A percentile compares a stretch with the other conserved stretches of the same genome.
phyloP scores from a whole-genome alignment of 345 rosid species.

The Citrus unshiu region DNA sequence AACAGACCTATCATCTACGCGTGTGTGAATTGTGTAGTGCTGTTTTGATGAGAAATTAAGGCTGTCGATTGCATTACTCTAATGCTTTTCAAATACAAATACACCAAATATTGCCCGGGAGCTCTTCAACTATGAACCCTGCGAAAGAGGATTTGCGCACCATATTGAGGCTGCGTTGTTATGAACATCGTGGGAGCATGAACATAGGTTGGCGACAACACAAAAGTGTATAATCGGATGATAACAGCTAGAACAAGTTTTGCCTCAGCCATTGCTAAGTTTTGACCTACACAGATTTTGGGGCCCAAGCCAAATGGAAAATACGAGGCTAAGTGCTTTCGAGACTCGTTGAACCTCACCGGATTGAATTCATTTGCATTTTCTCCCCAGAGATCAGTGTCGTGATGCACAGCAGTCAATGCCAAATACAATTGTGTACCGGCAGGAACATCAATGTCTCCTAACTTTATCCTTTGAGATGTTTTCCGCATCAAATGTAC shows the following conservation, averaged over 20 bases:
- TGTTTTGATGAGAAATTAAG: too few relatives aligned
- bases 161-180: slow-evolving; percentile 47
- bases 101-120: too few relatives aligned
- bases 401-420: not conserved
- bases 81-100: too few relatives aligned
- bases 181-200: slow-evolving; percentile 62
- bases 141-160: too few relatives aligned
- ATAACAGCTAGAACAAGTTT: slow-evolving; percentile 58
- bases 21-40: too few relatives aligned
- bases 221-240: slow-evolving; percentile 40
- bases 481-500: slow-evolving; percentile 43
- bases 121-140: too few relatives aligned
- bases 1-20: too few relatives aligned
- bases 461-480: slow-evolving; percentile 36
- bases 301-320: slow-evolving; percentile 64
- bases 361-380: slow-evolving; percentile 69
- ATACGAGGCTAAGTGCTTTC: slow-evolving; percentile 39
- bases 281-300: slow-evolving; percentile 54
- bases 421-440: slow-evolving; percentile 58
- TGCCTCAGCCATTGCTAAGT: slow-evolving; percentile 46
- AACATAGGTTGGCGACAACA: slow-evolving; percentile 51
- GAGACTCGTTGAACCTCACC: slow-evolving; percentile 43
- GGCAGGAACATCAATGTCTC: slow-evolving; percentile 56
- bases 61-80: too few relatives aligned
- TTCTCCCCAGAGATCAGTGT: slow-evolving; percentile 53